Base-by-base conservation (phyloP, 1,284 basidiomycete species). In the Anthracocystis setariae region DNA sequence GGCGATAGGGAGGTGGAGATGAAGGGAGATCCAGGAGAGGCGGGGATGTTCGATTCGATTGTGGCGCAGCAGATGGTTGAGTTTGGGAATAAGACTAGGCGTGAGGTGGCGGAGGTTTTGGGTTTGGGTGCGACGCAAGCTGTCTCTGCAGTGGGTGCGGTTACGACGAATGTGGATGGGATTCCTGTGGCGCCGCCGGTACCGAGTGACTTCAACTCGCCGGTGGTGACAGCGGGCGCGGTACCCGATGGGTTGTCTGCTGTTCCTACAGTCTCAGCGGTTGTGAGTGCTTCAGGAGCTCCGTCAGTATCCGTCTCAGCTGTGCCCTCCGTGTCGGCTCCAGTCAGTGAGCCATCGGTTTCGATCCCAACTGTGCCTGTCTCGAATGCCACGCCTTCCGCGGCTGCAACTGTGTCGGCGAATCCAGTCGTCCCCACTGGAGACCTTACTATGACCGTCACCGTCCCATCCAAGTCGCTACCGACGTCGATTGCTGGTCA, bases 361-460 rank as follows among this genome's bases (percentile, higher is more conserved):
- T 42, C 40, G 40, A 23, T 24, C 3, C 37, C 42, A n/a, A 37
- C 51, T 3, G 35, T 32, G 5, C 67, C 67, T 21, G 23, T 32
- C 18, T 63, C 60, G 39, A 24, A 51, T 21, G 51, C 54, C 21
- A 13, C 43, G 8, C 50, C 55, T 7, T 45, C 25, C 23, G 35
- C 50, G 3, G 18, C 39, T 0, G 20, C 55, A 3, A 29, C 40
- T 8, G 25, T 12, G 29, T 29, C 29, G 29, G 29, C 29, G 12
- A 12, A 29, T 29, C 7, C 29, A 7, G 29, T 29, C 29, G 29
- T 42, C 12, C 42, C 64, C 5, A 49, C 66, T 1, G 51, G 39
- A 10, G 54, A 63, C 39, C 25, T 63, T 5, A 65, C 62, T 5
- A 60, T 71, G 67, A 71, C 67, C 5, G 57, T 71, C 21, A 71